These are phyloP conservation scores for Benincasa hispida DNA, from an alignment of 306 rosid species.

Conservation along the genomic window DNA sequence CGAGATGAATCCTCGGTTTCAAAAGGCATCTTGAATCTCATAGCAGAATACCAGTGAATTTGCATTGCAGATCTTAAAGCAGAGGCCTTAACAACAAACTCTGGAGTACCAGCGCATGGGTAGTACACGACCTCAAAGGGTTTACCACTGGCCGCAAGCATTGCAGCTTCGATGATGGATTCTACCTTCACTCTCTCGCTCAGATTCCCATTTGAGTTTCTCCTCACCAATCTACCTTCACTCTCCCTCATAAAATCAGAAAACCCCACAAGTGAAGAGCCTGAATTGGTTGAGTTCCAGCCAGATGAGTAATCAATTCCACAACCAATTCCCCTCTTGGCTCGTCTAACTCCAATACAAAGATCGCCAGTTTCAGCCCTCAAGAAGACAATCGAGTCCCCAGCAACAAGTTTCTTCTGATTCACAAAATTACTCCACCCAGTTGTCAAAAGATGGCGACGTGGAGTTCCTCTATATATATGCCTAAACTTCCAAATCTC, in stretches of 20 bases:
- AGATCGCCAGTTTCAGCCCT: constrained; percentile 85
- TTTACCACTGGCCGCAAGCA: constrained; percentile 57
- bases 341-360: constrained; percentile 89
- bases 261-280: constrained; percentile 32
- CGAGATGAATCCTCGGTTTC: constrained; percentile 94
- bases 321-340: constrained; percentile 80
- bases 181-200: constrained; percentile 36
- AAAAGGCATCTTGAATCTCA: constrained; percentile 96
- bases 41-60: constrained; percentile 70
- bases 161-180: constrained; percentile 62
- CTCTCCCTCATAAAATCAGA: constrained; percentile 8
- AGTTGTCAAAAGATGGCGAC: constrained; percentile 89
- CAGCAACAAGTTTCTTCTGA: constrained; percentile 93
- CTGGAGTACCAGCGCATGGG: constrained; percentile 79
- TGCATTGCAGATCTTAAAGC: constrained; percentile 68
- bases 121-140: constrained; percentile 77
- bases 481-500: constrained; percentile 92
- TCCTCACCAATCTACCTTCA: not conserved
- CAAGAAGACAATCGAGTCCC: constrained; percentile 82
- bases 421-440: constrained; percentile 99
- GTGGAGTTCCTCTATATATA: constrained; percentile 93
- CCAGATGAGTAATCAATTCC: constrained; percentile 44
- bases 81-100: constrained; percentile 69
- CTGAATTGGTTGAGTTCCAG: constrained; percentile 30
- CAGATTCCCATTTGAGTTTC: constrained; percentile 21